A percentile compares a stretch with the other conserved stretches of the same genome.
Conservation (phyloP, 1,284 basidiomycete species). For the Pseudozyma tsukubaensis region DNA sequence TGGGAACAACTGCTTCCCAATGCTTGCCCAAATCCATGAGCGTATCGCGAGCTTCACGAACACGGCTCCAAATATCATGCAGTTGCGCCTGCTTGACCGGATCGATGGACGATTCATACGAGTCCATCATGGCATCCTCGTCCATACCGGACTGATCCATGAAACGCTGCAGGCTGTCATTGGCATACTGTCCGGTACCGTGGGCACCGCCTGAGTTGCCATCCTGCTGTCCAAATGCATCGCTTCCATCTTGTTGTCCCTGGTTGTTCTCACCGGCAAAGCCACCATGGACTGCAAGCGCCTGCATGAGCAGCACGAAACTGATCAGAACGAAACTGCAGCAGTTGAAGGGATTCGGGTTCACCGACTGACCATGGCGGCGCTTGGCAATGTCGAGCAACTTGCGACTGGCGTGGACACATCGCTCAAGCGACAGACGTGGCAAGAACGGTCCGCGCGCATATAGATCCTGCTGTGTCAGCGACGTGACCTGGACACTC, state of each 20-base stretch:
- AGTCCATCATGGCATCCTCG: constrained; percentile 26
- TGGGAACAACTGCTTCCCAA: constrained; percentile 60
- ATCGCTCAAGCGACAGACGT: constrained; percentile 54
- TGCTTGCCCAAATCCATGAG: constrained; percentile 53
- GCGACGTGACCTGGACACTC: constrained; percentile 4
- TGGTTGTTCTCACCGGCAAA: constrained; percentile 28
- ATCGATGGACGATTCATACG: constrained; percentile 33
- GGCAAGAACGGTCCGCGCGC: constrained; percentile 60
- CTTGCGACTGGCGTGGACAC: constrained; percentile 59
- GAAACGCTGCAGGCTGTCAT: constrained; percentile 40
- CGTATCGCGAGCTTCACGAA: constrained; percentile 56
- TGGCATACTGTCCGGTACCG: constrained; percentile 32
- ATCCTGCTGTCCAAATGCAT: constrained; percentile 6
- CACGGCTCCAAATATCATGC: constrained; percentile 58
- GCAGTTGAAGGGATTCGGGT: constrained; percentile 63
- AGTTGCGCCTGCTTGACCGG: constrained; percentile 45
- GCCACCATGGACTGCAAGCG: constrained; percentile 53
- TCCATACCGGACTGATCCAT: constrained; percentile 31
- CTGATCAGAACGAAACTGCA: constrained; percentile 64
- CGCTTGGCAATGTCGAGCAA: constrained; percentile 60
- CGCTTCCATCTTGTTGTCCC: constrained; percentile 12
- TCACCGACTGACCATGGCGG: constrained; percentile 42
- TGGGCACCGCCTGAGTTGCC: constrained; percentile 11
- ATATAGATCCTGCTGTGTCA: constrained; percentile 55
- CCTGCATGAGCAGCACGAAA: constrained; percentile 64